Evolutionary conservation across 2,329 filamentous ascomycete genomes (phyloP).

Genomic region (Fusarium tjaetaba): DNA sequence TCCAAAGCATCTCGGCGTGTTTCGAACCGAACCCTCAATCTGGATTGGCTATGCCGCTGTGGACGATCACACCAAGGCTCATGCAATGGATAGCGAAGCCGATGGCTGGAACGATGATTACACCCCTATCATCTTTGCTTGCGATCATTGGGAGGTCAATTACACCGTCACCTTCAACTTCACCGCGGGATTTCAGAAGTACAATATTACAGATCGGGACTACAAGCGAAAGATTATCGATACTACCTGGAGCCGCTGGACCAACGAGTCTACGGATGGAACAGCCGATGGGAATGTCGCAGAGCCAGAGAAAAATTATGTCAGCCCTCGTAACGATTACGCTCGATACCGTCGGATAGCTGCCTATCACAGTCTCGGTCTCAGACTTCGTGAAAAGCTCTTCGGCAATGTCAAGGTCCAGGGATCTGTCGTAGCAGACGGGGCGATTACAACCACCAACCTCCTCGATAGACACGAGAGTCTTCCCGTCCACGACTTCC

Average conservation of each 20-base stretch:
- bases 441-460: slow-evolving; percentile 3
- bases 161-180: slow-evolving; percentile 33
- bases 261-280: slow-evolving; percentile 11
- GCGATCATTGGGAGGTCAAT: slow-evolving; percentile 37
- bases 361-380: slow-evolving; percentile 27
- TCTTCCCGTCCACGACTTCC: slow-evolving; percentile 14
- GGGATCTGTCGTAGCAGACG: neutral
- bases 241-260: slow-evolving; percentile 11
- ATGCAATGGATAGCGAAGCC: neutral
- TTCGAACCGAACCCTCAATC: slow-evolving; percentile 29
- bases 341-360: slow-evolving; percentile 21
- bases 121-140: slow-evolving; percentile 26
- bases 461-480: slow-evolving; percentile 27
- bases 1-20: slow-evolving; percentile 25
- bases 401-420: slow-evolving; percentile 7
- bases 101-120: slow-evolving; percentile 30
- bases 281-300: slow-evolving; percentile 23
- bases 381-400: slow-evolving; percentile 8
- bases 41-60: slow-evolving; percentile 36
- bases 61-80: neutral
- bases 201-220: slow-evolving; percentile 12
- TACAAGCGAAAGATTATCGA: slow-evolving; percentile 35
- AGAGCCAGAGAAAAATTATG: slow-evolving; percentile 22
- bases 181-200: slow-evolving; percentile 23
- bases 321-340: slow-evolving; percentile 7